Evolutionary conservation across 2,329 filamentous ascomycete species (phyloP).

Genomic region (Fusarium redolens): DNA sequence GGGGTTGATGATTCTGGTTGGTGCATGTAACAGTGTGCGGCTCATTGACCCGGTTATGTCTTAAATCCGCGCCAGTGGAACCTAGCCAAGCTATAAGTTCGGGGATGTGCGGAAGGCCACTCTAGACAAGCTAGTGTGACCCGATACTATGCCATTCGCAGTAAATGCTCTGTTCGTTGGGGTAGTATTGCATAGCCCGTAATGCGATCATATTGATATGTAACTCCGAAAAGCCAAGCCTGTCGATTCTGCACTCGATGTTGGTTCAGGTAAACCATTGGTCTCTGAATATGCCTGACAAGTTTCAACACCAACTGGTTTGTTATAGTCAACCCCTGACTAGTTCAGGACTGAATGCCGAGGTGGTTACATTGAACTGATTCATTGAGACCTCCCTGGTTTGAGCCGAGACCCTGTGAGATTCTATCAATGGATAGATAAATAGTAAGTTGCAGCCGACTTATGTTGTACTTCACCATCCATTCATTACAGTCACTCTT

Average conservation of each 20-base stretch:
- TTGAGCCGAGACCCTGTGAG: neutral
- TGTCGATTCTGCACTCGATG: neutral
- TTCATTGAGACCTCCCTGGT: neutral
- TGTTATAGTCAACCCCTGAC: neutral
- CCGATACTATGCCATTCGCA: conserved; percentile 6
- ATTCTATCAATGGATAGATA: neutral
- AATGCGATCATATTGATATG: neutral
- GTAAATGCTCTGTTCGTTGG: neutral
- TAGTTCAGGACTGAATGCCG: neutral
- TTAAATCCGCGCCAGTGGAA: neutral
- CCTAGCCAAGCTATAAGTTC: neutral
- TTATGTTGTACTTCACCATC: neutral
- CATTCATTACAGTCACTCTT: conserved; percentile 2
- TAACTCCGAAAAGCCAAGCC: neutral
- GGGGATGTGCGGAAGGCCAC: neutral
- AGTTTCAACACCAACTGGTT: neutral
- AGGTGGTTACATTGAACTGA: neutral
- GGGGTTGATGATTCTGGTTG: neutral
- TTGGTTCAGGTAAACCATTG: neutral
- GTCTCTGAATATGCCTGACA: neutral
- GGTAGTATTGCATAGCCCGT: neutral
- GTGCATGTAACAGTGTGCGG: conserved; percentile 15
- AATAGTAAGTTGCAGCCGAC: neutral
- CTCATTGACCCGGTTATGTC: neutral
- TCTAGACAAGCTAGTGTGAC: conserved; percentile 2